These are phyloP conservation scores for Lantana camara DNA, from an alignment of 257 asterid genomes.

Conservation along the genomic window DNA sequence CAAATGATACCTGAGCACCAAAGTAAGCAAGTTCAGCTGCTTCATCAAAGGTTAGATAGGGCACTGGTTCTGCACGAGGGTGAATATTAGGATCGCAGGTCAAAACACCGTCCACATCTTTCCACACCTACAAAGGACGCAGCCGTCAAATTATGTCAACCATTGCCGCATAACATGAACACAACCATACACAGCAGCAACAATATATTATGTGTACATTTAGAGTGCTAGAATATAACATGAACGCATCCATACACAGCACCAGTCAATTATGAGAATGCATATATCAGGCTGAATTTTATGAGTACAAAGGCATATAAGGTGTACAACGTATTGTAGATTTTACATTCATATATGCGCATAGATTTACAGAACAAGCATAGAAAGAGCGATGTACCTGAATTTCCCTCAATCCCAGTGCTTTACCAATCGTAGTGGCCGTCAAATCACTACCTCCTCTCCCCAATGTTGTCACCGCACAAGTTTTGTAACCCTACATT, in stretches of 20 bases:
- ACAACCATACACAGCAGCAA: too few species aligned
- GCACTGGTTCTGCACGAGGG: slow-evolving; percentile 72
- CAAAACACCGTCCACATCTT: slow-evolving; percentile 98
- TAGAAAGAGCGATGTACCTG: slow-evolving; percentile 62
- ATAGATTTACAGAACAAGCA: too few species aligned
- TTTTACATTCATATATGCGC: neutral
- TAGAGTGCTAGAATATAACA: too few species aligned
- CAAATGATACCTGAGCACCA: slow-evolving; percentile 49
- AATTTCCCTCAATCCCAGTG: slow-evolving; percentile 81
- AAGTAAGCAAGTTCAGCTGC: slow-evolving; percentile 99
- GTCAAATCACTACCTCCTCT: slow-evolving; percentile 98
- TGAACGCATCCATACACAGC: slow-evolving; percentile 5
- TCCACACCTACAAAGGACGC: slow-evolving; percentile 75
- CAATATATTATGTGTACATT: too few species aligned
- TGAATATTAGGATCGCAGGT: slow-evolving; percentile 92
- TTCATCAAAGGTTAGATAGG: slow-evolving; percentile 90
- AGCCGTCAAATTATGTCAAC: slow-evolving; percentile 19
- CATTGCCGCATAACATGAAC: slow-evolving; percentile 14
- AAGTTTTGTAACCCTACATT: slow-evolving; percentile 72
- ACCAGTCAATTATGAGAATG: too few species aligned
- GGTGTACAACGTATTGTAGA: neutral
- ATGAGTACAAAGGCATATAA: neutral
- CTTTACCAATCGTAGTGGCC: slow-evolving; percentile 91
- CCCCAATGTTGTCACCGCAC: slow-evolving; percentile 88
- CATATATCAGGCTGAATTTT: too few species aligned